Percentiles rank a stretch among this genome's conserved stretches.
These are phyloP conservation scores for Crithidia brevicula DNA, from an alignment of 208 protist species.

Conservation along the genomic window DNA sequence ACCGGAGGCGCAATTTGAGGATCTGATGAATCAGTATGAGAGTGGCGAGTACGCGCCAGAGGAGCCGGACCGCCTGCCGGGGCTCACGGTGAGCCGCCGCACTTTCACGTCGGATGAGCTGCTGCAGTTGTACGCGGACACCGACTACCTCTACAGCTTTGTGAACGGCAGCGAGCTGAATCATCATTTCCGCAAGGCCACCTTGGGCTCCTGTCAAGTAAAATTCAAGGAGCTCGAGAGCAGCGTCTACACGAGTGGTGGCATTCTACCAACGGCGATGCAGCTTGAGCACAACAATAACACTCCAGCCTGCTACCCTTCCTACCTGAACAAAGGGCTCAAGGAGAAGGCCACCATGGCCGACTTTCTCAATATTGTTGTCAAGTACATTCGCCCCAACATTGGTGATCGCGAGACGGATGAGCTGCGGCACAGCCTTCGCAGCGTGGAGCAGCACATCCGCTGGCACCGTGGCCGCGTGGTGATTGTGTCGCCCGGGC, in stretches of 20 bases:
- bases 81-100: slow-evolving; percentile 29
- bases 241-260: neutral
- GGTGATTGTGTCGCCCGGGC: slow-evolving; percentile 94
- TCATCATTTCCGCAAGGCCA: slow-evolving; percentile 45
- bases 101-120: slow-evolving; percentile 43
- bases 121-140: slow-evolving; percentile 31
- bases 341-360: neutral
- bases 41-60: slow-evolving; percentile 33
- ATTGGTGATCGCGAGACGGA: slow-evolving; percentile 77
- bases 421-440: slow-evolving; percentile 92
- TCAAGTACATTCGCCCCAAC: neutral
- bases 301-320: neutral
- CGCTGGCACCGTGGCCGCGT: slow-evolving; percentile 88
- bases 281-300: neutral
- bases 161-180: slow-evolving; percentile 94
- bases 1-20: neutral
- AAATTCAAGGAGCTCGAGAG: neutral
- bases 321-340: neutral
- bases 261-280: neutral
- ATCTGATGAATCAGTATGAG: neutral
- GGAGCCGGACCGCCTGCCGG: slow-evolving; percentile 36
- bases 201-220: neutral
- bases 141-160: slow-evolving; percentile 96
- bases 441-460: slow-evolving; percentile 89
- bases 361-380: neutral